Evolutionary conservation across 176 grass and related monocot species (phyloP), one percentile per base, ranked within the genome.

Genomic region (Eragrostis nindensis): DNA sequence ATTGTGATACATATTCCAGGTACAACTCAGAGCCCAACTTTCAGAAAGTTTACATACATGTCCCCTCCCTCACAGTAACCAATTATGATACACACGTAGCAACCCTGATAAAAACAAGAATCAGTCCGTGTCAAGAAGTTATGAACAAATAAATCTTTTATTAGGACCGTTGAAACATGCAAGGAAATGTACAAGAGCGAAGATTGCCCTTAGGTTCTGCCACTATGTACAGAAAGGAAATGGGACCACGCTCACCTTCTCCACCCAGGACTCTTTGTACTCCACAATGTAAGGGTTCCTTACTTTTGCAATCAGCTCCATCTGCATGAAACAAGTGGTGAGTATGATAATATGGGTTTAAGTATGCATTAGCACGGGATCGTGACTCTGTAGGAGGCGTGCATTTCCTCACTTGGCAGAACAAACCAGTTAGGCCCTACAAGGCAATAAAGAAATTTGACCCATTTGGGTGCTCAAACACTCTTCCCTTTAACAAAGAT

Each of bases 241-340:
- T 12, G 62, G 75, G 49, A 65, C 45, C 44, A 56, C 80, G 49
- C 85, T 78, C 82, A 97, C 94, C 89, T 97, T 97, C 80, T 97
- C 94, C 47, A 94, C 94, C 91, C 94, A 97, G 50, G 94, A 89
- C 70, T 97, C 94, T 87, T 88, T 97, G 74, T 97, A 97, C 42
- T 97, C 89, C 82, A 97, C 94, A 84, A 97, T 97, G 80, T 92
- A 97, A 82, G 94, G 91, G 67, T 86, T 90, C 75, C 79, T 86
- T 66, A 94, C 94, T 94, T 90, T 94, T 45, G 94, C 86, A 70
- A 97, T 92, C 13, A 97, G 87, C 85, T 97, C 91, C 94, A 97
- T 97, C 94, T 97, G 86, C 27, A 77, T 83, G 75, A 76, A 43
- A 21, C 73, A 76, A 45, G 10, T 55, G 7, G 26, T 76, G 4